Base-by-base conservation (phyloP, 495 filamentous ascomycete genomes). In the Neurospora sp. region DNA sequence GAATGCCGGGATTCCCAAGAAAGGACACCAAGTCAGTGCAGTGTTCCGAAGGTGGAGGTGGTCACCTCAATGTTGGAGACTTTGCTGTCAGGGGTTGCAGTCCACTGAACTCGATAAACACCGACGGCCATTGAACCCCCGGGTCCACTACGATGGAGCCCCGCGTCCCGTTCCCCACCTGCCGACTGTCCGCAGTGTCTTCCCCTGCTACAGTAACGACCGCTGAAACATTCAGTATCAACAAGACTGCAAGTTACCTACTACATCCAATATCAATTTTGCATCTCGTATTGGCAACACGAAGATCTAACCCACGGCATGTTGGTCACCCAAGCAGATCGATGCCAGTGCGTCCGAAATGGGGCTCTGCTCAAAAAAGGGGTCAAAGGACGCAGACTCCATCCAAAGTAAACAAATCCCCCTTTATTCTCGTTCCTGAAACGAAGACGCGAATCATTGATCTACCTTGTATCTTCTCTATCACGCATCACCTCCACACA, bases 401-500 rank as follows among this genome's bases (percentile, higher is more conserved):
- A 65, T 65, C 14, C 53, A 65, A 65, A 65, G 53, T 65, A 65
- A 65, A 65, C 53, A 65, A 65, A 65, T 65, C 53, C 53, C 53
- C 53, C 35, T 65, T 65, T 65, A 35, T 65, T 61, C 53, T 65
- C 4, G 53, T 65, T 35, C 27, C 27, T 65, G 53, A 65, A 65
- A 65, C 53, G 6, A 65, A 65, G 53, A 65, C 53, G 53, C 53
- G 53, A 61, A 16, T 35, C 53, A 61, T 61, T 61, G 53, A 65
- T 65, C 27, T 61, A 65, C 53, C 5, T 8, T 16, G 27, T 61
- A 61, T 59, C 22, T 59, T 53, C 12, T 27, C 48, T 59, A 48
- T 22, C 10, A 20, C 7, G 0, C 3, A 59, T 27, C 27, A 14
- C 74, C 70, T 78, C 79, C 79, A 80, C 9, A 77, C 74, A 76